A percentile compares a stretch with the other conserved stretches of the same genome.
Conservation (phyloP, 2,329 filamentous ascomycete species). For the Pestalotiopsis sp. region DNA sequence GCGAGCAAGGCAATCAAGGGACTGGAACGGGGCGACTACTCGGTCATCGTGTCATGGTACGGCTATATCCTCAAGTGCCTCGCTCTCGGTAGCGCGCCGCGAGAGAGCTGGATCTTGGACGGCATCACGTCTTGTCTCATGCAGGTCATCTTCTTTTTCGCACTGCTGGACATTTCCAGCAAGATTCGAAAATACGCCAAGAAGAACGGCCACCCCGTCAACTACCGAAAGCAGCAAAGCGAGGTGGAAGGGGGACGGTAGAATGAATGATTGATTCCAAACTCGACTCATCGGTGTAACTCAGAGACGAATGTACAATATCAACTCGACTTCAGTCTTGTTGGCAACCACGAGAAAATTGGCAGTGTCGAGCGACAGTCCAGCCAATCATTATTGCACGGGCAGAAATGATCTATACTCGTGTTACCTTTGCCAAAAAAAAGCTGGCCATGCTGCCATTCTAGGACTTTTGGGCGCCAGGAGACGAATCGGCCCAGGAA, state of each 20-base stretch:
- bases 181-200: slow-evolving; percentile 58
- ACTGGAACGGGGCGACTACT: slow-evolving; percentile 77
- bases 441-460: no score
- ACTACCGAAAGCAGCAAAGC: slow-evolving; percentile 37
- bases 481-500: no score
- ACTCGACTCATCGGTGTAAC: not conserved
- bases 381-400: no score
- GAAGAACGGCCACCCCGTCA: slow-evolving; percentile 58
- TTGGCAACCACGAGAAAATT: no score
- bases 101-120: slow-evolving; percentile 62
- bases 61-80: slow-evolving; percentile 70
- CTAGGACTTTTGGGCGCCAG: no score
- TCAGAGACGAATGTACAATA: not conserved
- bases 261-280: not conserved
- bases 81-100: slow-evolving; percentile 52
- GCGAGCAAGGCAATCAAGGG: slow-evolving; percentile 69
- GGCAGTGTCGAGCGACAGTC: no score
- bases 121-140: slow-evolving; percentile 55
- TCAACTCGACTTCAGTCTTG: no score
- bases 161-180: slow-evolving; percentile 53
- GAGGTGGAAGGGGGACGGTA: not conserved
- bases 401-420: no score
- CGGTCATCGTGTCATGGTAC: slow-evolving; percentile 74
- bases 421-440: no score
- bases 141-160: slow-evolving; percentile 58